Conservation (phyloP, 2,329 filamentous ascomycete genomes). For the Chaetomium strumarium region DNA sequence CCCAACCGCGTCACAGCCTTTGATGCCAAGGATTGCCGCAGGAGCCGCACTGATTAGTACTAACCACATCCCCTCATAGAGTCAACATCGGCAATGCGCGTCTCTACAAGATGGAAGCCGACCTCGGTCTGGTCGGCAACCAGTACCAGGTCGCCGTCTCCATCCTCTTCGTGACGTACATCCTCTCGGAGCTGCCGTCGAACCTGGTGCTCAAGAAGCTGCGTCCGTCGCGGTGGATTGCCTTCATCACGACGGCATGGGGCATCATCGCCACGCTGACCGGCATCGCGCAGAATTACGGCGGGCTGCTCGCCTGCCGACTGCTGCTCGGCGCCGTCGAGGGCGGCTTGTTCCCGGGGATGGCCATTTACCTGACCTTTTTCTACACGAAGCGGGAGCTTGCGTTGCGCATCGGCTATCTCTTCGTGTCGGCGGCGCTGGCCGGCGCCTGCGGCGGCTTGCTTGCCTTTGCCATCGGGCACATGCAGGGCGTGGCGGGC, state of each 20-base stretch:
- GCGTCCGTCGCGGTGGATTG: slow-evolving; percentile 34
- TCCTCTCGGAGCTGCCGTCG: slow-evolving; percentile 37
- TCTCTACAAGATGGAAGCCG: too few species aligned
- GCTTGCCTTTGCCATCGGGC: slow-evolving; percentile 42
- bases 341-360: slow-evolving; percentile 34
- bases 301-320: slow-evolving; percentile 36
- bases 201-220: slow-evolving; percentile 38
- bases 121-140: too few species aligned
- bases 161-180: slow-evolving; percentile 25
- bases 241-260: slow-evolving; percentile 38
- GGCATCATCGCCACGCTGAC: slow-evolving; percentile 42
- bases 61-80: too few species aligned
- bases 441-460: slow-evolving; percentile 42
- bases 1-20: too few species aligned
- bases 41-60: too few species aligned
- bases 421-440: slow-evolving; percentile 38
- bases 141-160: too few species aligned
- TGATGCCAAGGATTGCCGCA: too few species aligned
- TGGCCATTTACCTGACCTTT: slow-evolving; percentile 42
- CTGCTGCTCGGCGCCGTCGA: slow-evolving; percentile 38
- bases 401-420: slow-evolving; percentile 40
- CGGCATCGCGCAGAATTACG: slow-evolving; percentile 38
- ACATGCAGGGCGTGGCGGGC: slow-evolving; percentile 36
- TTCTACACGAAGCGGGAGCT: slow-evolving; percentile 46
- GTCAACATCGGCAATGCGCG: too few species aligned